Percentiles rank a stretch among this genome's conserved stretches.
These are phyloP conservation scores for Geranomyces michiganensis DNA, from an alignment of 192 early-diverging fungal species.

Conservation along the genomic window DNA sequence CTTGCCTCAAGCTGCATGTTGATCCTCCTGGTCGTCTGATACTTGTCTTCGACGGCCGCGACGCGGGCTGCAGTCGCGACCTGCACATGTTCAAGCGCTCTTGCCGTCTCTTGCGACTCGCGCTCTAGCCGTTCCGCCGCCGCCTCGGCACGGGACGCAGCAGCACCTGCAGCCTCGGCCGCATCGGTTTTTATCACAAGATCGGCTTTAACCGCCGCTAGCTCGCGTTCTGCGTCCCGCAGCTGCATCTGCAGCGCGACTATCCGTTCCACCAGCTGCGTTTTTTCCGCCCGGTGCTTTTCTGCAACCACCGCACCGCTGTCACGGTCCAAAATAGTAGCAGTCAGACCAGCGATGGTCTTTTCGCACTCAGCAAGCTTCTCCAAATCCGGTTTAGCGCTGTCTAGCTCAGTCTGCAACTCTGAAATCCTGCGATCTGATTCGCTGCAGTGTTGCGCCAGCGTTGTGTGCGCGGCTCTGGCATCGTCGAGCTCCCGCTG, in stretches of 20 bases:
- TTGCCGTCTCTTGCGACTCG: slow-evolving; percentile 14
- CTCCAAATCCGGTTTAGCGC: slow-evolving; percentile 15
- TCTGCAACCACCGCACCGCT: background rate
- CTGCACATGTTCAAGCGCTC: slow-evolving; percentile 7
- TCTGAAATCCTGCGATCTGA: slow-evolving; percentile 17
- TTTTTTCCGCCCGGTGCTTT: background rate
- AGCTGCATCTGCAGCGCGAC: slow-evolving; percentile 13
- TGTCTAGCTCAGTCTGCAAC: slow-evolving; percentile 22
- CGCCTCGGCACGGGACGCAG: background rate
- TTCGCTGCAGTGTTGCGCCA: background rate
- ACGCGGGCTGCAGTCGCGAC: slow-evolving; percentile 1
- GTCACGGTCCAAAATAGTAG: slow-evolving; percentile 7
- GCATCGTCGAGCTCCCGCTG: background rate
- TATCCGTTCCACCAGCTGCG: slow-evolving; percentile 17
- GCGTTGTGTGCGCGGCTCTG: background rate
- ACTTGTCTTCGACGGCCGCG: slow-evolving; percentile 30
- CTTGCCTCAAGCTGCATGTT: slow-evolving; percentile 30
- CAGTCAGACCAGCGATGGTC: slow-evolving; percentile 18
- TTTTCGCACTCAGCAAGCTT: slow-evolving; percentile 19
- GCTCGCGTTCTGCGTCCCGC: slow-evolving; percentile 11
- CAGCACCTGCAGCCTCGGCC: background rate
- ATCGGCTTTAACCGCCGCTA: background rate
- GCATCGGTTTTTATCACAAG: background rate
- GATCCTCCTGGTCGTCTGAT: slow-evolving; percentile 17
- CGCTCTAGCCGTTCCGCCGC: slow-evolving; percentile 12